phyloP scores from a whole-genome alignment of 129 eudicot genomes.

The Gnaphalium uliginosum region DNA sequence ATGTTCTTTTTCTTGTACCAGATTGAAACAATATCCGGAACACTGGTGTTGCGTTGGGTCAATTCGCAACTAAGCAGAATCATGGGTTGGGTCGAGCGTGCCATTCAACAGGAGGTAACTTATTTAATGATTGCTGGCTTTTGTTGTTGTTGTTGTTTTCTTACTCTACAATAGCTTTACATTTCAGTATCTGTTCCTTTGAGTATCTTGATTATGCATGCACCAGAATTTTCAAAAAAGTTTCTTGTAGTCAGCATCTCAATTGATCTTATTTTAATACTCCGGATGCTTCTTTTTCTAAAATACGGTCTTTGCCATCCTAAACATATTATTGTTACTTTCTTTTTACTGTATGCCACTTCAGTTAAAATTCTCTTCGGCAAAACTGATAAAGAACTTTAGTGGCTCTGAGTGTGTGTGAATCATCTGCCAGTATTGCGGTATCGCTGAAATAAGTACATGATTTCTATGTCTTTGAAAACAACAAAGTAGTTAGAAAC shows the following conservation, averaged over 20 bases:
- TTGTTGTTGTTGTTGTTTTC: neutral
- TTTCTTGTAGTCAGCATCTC: conserved; percentile 1
- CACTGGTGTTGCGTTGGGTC: conserved; percentile 94
- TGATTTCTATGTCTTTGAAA: no score
- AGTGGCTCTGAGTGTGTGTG: neutral
- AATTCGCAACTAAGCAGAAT: conserved; percentile 88
- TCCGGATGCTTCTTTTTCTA: neutral
- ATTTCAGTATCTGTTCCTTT: conserved; percentile 13
- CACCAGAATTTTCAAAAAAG: neutral
- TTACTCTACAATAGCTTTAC: neutral
- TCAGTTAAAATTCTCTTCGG: neutral
- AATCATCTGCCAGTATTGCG: neutral
- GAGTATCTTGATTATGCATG: conserved; percentile 8
- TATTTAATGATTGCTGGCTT: conserved; percentile 5
- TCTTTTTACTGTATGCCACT: neutral
- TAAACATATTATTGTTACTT: neutral
- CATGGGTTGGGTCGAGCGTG: conserved; percentile 86
- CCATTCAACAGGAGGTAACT: conserved; percentile 95
- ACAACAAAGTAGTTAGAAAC: no score
- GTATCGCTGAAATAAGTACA: neutral
- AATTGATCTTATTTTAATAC: neutral
- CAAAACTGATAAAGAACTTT: neutral
- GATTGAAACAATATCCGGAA: conserved; percentile 94
- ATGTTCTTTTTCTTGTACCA: conserved; percentile 29
- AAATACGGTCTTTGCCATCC: neutral